These are phyloP conservation scores for Tuctoria greenei DNA, from an alignment of 176 grass and related monocot genomes.

Conservation along the genomic window DNA sequence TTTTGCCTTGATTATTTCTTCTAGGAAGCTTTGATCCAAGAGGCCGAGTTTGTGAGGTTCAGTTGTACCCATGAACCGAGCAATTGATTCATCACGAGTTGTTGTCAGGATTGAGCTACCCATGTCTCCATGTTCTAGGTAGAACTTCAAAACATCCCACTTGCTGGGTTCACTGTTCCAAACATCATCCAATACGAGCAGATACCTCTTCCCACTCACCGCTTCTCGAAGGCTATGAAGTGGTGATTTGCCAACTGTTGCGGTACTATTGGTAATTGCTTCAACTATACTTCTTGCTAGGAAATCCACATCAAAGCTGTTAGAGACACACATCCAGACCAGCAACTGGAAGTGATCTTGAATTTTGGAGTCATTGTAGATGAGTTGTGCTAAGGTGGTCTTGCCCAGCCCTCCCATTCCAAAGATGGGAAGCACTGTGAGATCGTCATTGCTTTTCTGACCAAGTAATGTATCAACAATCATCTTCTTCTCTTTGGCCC, in stretches of 20 bases:
- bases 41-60: not conserved
- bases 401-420: conserved; percentile 48
- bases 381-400: conserved; percentile 34
- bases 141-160: conserved; percentile 29
- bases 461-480: not conserved
- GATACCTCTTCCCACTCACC: conserved; percentile 4
- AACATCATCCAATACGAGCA: conserved; percentile 46
- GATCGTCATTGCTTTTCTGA: not conserved
- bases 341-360: conserved; percentile 10
- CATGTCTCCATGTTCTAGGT: not conserved
- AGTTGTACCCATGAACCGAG: conserved; percentile 22
- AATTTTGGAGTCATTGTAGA: conserved; percentile 34
- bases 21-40: not conserved
- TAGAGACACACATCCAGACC: conserved; percentile 36
- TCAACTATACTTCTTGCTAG: not conserved
- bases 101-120: conserved; percentile 26
- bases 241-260: not conserved
- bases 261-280: not conserved
- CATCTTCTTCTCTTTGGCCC: conserved; percentile 37
- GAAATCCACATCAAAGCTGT: conserved; percentile 23
- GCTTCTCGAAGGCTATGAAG: not conserved
- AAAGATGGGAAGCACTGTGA: conserved; percentile 27
- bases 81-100: too few species aligned
- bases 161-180: conserved; percentile 24
- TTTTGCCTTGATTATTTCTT: conserved; percentile 11